Evolutionary conservation across 495 filamentous ascomycete genomes (phyloP).

Genomic region (Aspergillus sclerotiicarbonarius): DNA sequence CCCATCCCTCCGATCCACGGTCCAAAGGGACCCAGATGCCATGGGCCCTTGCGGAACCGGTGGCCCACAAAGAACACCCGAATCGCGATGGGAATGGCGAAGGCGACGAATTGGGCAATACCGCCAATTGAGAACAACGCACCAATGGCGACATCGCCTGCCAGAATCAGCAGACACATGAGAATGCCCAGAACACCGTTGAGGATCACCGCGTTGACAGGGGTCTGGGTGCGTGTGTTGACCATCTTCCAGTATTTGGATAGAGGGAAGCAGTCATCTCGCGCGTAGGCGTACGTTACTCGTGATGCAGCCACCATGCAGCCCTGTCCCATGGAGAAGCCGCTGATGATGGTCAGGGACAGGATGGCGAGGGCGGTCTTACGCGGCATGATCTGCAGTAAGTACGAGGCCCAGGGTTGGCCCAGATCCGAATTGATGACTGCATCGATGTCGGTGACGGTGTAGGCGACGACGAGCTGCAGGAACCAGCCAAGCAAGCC

Average conservation of each 20-base stretch:
- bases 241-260: slow-evolving; percentile 66
- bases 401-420: slow-evolving; percentile 74
- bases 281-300: slow-evolving; percentile 77
- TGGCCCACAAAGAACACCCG: slow-evolving; percentile 71
- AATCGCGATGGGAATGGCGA: slow-evolving; percentile 73
- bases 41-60: slow-evolving; percentile 67
- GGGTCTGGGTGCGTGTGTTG: slow-evolving; percentile 63
- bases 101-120: slow-evolving; percentile 71
- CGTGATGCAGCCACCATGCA: slow-evolving; percentile 79
- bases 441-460: slow-evolving; percentile 62
- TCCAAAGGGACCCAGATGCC: slow-evolving; percentile 67
- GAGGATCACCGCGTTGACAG: slow-evolving; percentile 77
- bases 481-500: slow-evolving; percentile 73
- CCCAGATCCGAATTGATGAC: slow-evolving; percentile 64
- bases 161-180: slow-evolving; percentile 68
- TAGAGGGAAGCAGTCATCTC: slow-evolving; percentile 73
- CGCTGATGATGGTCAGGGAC: slow-evolving; percentile 69
- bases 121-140: slow-evolving; percentile 77
- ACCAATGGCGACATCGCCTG: slow-evolving; percentile 62
- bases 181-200: slow-evolving; percentile 64
- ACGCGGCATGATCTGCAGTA: slow-evolving; percentile 66
- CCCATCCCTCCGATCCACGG: slow-evolving; percentile 60
- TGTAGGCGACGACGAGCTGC: slow-evolving; percentile 79
- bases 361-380: slow-evolving; percentile 66
- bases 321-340: slow-evolving; percentile 79